Evolutionary conservation across 2,329 filamentous ascomycete species (phyloP).

Genomic region (Hypocrella siamensis): DNA sequence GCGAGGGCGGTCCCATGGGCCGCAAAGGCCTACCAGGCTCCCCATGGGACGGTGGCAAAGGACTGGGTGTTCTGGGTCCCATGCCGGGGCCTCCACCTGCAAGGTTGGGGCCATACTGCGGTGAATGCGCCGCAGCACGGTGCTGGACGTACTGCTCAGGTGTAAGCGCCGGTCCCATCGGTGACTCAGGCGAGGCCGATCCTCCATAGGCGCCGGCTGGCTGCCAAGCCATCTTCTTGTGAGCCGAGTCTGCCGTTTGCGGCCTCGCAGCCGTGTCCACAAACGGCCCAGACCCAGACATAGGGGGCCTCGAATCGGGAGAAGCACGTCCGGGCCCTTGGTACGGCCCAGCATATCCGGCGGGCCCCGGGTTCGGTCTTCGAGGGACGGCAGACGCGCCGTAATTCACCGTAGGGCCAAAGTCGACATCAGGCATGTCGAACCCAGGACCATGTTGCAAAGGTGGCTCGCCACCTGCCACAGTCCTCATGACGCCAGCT

Average conservation of each 20-base stretch:
- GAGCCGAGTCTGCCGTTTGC: slow-evolving; percentile 35
- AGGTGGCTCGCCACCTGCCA: slow-evolving; percentile 36
- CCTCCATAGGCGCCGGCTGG: slow-evolving; percentile 43
- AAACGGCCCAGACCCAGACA: slow-evolving; percentile 9
- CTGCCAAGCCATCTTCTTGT: slow-evolving; percentile 64
- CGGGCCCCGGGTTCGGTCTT: slow-evolving; percentile 11
- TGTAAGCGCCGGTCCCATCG: slow-evolving; percentile 32
- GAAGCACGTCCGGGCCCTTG: slow-evolving; percentile 15
- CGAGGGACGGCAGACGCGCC: slow-evolving; percentile 17
- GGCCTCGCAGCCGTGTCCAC: slow-evolving; percentile 22
- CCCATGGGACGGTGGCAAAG: slow-evolving; percentile 12
- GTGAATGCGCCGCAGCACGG: slow-evolving; percentile 41
- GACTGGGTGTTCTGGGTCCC: slow-evolving; percentile 11
- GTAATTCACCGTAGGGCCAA: slow-evolving; percentile 70
- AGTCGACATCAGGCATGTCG: slow-evolving; percentile 62
- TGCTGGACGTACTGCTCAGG: slow-evolving; percentile 77
- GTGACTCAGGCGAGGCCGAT: slow-evolving; percentile 17
- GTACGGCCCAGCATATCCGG: slow-evolving; percentile 5
- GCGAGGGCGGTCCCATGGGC: slow-evolving; percentile 13
- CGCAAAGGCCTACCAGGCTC: slow-evolving; percentile 15
- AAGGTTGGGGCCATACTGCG: slow-evolving; percentile 40
- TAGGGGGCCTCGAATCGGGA: slow-evolving; percentile 10
- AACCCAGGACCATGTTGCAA: slow-evolving; percentile 17
- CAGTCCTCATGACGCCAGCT: slow-evolving; percentile 65
- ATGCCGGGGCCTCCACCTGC: slow-evolving; percentile 30